A percentile compares a stretch with the other conserved stretches of the same genome.
Evolutionary conservation across 441 rosid species (phyloP).

Genomic region (Adansonia gregorii): DNA sequence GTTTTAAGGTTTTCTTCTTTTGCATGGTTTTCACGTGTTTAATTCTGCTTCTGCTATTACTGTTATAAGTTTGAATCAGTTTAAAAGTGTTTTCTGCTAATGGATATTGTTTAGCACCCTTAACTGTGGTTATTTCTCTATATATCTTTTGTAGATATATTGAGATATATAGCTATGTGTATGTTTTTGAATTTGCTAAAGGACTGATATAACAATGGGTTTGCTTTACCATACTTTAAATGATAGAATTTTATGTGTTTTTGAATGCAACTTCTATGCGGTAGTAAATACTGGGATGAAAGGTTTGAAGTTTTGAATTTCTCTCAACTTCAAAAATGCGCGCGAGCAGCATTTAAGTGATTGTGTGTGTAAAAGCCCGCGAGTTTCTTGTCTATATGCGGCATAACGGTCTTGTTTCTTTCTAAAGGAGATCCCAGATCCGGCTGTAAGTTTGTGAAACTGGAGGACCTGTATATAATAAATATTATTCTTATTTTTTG

Average conservation of each 20-base stretch:
- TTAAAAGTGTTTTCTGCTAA: background rate
- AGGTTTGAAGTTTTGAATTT: slow-evolving; percentile 4
- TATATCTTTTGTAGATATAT: background rate
- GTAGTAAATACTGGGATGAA: background rate
- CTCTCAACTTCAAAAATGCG: slow-evolving; percentile 1
- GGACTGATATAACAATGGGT: background rate
- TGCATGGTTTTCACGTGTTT: slow-evolving; percentile 2
- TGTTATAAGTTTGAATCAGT: background rate
- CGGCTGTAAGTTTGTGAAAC: background rate
- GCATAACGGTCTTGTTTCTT: slow-evolving; percentile 13
- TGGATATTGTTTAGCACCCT: slow-evolving; percentile 9
- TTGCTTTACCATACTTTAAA: background rate
- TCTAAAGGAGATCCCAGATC: background rate
- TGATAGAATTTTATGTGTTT: background rate
- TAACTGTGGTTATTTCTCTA: background rate
- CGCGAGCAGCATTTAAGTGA: background rate
- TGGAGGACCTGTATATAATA: background rate
- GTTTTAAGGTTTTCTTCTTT: background rate
- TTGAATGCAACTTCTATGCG: background rate
- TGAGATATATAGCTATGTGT: background rate
- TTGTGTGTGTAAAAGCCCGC: background rate
- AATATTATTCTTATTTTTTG: background rate
- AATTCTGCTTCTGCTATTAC: background rate
- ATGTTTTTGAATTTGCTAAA: slow-evolving; percentile 16
- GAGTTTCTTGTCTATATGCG: background rate